These are phyloP conservation scores for Zygoascus meyerae DNA, from an alignment of 1,139 yeast species.

Conservation along the genomic window DNA sequence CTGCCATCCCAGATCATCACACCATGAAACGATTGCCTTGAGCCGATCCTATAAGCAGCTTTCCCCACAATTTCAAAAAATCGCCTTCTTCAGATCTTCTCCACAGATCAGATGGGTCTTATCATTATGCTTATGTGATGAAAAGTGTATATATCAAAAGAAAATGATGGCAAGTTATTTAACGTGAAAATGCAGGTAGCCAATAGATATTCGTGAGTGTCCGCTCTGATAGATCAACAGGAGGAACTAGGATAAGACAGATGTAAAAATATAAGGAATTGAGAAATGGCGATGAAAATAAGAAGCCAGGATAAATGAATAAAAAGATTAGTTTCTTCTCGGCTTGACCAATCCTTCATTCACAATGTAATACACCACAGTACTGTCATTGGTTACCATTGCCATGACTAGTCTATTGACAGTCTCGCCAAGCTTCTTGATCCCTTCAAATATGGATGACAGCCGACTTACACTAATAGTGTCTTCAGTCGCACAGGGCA, in stretches of 20 bases:
- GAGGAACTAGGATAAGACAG: neutral
- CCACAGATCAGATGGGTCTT: too few species aligned
- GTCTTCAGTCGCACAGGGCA: constrained; percentile 27
- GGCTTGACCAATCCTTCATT: constrained; percentile 61
- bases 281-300: neutral
- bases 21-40: too few species aligned
- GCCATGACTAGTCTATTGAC: constrained; percentile 47
- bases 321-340: constrained; percentile 38
- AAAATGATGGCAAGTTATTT: too few species aligned
- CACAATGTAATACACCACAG: constrained; percentile 60
- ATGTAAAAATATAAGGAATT: neutral
- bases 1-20: too few species aligned
- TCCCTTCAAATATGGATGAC: constrained; percentile 28
- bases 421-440: constrained; percentile 24
- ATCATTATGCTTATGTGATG: too few species aligned
- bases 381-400: constrained; percentile 56
- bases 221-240: neutral
- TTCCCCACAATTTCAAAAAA: too few species aligned
- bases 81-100: too few species aligned
- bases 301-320: constrained; percentile 3
- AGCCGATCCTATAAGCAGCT: too few species aligned
- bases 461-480: constrained; percentile 33
- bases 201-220: too few species aligned
- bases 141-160: too few species aligned
- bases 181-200: too few species aligned